These are phyloP conservation scores for Sclerotinia minor DNA, from an alignment of 2,329 filamentous ascomycete species.

Conservation along the genomic window DNA sequence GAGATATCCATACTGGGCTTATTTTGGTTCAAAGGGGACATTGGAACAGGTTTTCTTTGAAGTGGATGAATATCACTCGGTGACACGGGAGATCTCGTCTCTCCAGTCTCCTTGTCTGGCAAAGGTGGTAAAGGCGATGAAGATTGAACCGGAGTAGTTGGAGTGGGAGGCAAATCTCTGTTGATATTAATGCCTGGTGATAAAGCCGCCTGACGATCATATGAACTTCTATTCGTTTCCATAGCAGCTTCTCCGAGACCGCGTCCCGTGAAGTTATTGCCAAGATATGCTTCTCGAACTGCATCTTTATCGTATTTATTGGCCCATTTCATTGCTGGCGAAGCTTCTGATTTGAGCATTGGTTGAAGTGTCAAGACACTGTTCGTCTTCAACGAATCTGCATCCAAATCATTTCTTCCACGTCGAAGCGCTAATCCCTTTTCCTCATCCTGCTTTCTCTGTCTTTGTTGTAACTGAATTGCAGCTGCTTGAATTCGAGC, in stretches of 20 bases:
- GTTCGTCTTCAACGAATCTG: slow-evolving; percentile 71
- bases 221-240: slow-evolving; percentile 44
- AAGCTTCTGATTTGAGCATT: slow-evolving; percentile 80
- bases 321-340: slow-evolving; percentile 95
- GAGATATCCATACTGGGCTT: slow-evolving; percentile 32
- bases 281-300: slow-evolving; percentile 82
- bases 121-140: slow-evolving; percentile 28
- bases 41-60: slow-evolving; percentile 28
- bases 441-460: slow-evolving; percentile 69
- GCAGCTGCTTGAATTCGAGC: slow-evolving; percentile 91
- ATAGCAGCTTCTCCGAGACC: slow-evolving; percentile 55
- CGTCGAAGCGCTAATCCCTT: slow-evolving; percentile 47
- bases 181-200: slow-evolving; percentile 27
- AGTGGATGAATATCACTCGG: slow-evolving; percentile 30
- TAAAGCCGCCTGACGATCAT: slow-evolving; percentile 35
- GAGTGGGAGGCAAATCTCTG: slow-evolving; percentile 43
- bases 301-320: slow-evolving; percentile 90
- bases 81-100: slow-evolving; percentile 38
- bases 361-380: slow-evolving; percentile 89
- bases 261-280: slow-evolving; percentile 69
- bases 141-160: slow-evolving; percentile 40
- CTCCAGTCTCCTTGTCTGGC: slow-evolving; percentile 41
- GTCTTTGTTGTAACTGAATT: slow-evolving; percentile 72
- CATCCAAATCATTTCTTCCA: slow-evolving; percentile 57
- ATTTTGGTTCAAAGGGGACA: slow-evolving; percentile 27